Conservation (phyloP, 768 basidiomycete genomes). For the Termitomyces sp. region DNA sequence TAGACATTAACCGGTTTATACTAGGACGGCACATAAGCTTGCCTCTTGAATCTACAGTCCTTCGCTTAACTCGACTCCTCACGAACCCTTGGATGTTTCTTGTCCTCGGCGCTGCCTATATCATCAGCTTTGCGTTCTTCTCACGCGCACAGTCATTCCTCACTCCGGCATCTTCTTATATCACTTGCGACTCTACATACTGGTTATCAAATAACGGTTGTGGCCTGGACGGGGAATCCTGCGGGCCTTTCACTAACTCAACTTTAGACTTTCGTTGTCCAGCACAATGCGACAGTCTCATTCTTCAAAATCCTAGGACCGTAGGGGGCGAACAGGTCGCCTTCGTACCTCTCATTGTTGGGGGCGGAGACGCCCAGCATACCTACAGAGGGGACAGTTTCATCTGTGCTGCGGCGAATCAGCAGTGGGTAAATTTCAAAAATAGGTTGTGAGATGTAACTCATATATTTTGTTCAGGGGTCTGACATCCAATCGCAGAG, state of each 20-base stretch:
- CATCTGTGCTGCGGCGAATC: slow-evolving; percentile 80
- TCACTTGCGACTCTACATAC: slow-evolving; percentile 68
- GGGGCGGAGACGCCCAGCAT: slow-evolving; percentile 70
- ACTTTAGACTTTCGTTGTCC: slow-evolving; percentile 81
- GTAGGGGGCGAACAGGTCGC: slow-evolving; percentile 66
- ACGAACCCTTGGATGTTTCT: slow-evolving; percentile 54
- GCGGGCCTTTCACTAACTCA: slow-evolving; percentile 60
- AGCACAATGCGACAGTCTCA: slow-evolving; percentile 60
- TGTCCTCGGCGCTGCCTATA: slow-evolving; percentile 57
- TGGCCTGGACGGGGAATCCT: slow-evolving; percentile 66
- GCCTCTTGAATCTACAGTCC: slow-evolving; percentile 54
- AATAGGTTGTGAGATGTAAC: slow-evolving; percentile 6
- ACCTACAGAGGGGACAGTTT: slow-evolving; percentile 87
- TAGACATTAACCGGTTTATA: slow-evolving; percentile 47
- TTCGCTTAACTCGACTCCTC: slow-evolving; percentile 51
- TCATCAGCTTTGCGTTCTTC: slow-evolving; percentile 73
- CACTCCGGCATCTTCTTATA: slow-evolving; percentile 60
- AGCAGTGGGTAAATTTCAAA: slow-evolving; percentile 53
- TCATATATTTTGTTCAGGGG: slow-evolving; percentile 44
- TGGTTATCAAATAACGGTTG: slow-evolving; percentile 72
- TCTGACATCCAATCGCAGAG: slow-evolving; percentile 56
- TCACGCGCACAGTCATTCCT: slow-evolving; percentile 70
- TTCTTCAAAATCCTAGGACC: slow-evolving; percentile 71
- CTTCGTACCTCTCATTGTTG: slow-evolving; percentile 75
- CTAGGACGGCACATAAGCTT: slow-evolving; percentile 35